phyloP scores from a whole-genome alignment of 352 stramenopile genomes.

The Phytophthora constricta region DNA sequence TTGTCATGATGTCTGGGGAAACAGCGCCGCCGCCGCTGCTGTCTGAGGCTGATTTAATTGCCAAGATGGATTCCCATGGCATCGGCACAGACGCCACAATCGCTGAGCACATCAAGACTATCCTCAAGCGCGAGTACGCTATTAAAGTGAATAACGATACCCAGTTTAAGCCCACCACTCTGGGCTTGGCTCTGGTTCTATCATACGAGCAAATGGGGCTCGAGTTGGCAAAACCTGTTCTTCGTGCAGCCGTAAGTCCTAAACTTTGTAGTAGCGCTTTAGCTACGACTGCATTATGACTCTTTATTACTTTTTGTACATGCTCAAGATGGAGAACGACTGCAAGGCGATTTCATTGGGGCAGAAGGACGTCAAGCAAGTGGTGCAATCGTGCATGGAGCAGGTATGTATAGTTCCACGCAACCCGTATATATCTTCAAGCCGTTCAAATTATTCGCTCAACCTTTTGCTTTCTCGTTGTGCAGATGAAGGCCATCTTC shows the following conservation, averaged over 20 bases:
- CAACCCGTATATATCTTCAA: conserved; percentile 50
- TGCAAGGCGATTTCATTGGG: conserved; percentile 89
- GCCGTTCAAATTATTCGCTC: conserved; percentile 27
- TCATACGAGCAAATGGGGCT: conserved; percentile 95
- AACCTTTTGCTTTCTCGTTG: conserved; percentile 4
- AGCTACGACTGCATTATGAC: no score
- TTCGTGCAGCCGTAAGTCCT: conserved; percentile 83
- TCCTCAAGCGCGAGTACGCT: conserved; percentile 97
- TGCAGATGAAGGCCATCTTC: conserved; percentile 83
- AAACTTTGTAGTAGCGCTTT: neutral
- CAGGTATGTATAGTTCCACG: conserved; percentile 63
- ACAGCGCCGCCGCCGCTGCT: conserved; percentile 90
- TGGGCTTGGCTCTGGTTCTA: conserved; percentile 90
- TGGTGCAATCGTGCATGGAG: conserved; percentile 85
- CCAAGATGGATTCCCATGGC: conserved; percentile 94
- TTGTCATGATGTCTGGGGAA: conserved; percentile 74
- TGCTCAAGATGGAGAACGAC: conserved; percentile 91
- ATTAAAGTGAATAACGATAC: conserved; percentile 94
- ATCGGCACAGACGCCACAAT: conserved; percentile 97
- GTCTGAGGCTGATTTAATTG: conserved; percentile 93
- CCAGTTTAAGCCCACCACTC: conserved; percentile 93
- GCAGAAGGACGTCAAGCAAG: conserved; percentile 75
- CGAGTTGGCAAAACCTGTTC: conserved; percentile 95
- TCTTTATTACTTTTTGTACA: no score
- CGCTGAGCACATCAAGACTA: conserved; percentile 98